These are phyloP conservation scores for Ophiosphaerella korrae DNA, from an alignment of 2,329 filamentous ascomycete species.

Conservation along the genomic window DNA sequence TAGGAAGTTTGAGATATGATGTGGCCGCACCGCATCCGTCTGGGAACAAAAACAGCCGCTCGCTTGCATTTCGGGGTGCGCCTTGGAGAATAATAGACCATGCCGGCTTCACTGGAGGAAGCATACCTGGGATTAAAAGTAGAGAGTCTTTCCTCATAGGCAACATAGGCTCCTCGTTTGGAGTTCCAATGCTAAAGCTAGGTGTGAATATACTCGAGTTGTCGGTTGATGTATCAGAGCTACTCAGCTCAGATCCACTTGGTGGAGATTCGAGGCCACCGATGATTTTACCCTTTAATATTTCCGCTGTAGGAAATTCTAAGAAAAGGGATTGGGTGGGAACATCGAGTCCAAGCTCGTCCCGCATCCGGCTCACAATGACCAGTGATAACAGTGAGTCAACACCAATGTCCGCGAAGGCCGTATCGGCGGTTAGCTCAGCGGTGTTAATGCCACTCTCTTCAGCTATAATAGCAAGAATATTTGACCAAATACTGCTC, in stretches of 20 bases:
- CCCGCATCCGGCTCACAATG: conserved; percentile 20
- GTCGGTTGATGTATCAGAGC: conserved; percentile 46
- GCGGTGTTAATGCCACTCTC: conserved; percentile 3
- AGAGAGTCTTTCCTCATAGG: conserved; percentile 8
- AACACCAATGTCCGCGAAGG: conserved; percentile 35
- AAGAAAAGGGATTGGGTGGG: conserved; percentile 27
- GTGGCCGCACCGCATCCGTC: conserved; percentile 56
- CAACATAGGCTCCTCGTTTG: conserved; percentile 2
- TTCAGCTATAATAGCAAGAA: conserved; percentile 8
- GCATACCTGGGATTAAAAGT: background rate
- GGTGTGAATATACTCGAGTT: conserved; percentile 43
- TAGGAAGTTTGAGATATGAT: conserved; percentile 47
- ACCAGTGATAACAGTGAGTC: conserved; percentile 36
- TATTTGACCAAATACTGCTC: conserved; percentile 29
- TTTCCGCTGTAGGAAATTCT: conserved; percentile 61
- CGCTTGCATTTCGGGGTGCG: conserved; percentile 40
- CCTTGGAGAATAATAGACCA: conserved; percentile 53
- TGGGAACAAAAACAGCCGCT: conserved; percentile 52
- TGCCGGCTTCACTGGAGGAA: conserved; percentile 5
- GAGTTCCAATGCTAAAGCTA: conserved; percentile 17
- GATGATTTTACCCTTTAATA: background rate
- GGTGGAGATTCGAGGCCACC: background rate
- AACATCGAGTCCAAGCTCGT: conserved; percentile 21
- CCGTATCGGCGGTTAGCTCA: conserved; percentile 10
- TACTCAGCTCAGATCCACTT: conserved; percentile 28